These are phyloP conservation scores for Coemansia umbellata DNA, from an alignment of 192 early-diverging fungal genomes.

Conservation along the genomic window DNA sequence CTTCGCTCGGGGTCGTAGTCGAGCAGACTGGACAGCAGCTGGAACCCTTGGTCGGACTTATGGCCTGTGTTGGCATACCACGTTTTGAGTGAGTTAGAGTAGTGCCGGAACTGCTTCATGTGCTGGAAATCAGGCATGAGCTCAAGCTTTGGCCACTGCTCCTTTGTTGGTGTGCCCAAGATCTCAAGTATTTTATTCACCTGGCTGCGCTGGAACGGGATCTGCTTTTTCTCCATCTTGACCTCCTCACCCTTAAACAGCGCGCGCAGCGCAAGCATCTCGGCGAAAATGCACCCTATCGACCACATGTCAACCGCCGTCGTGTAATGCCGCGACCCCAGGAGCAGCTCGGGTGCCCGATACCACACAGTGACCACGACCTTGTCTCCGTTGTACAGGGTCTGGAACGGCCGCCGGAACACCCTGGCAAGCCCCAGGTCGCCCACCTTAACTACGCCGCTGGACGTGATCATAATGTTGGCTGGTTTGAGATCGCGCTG, in stretches of 20 bases:
- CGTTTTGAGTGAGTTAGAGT: slow-evolving; percentile 42
- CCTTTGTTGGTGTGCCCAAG: slow-evolving; percentile 81
- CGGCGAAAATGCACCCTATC: slow-evolving; percentile 92
- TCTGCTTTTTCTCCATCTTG: slow-evolving; percentile 78
- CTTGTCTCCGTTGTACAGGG: slow-evolving; percentile 79
- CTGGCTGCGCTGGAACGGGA: slow-evolving; percentile 84
- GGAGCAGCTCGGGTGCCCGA: slow-evolving; percentile 85
- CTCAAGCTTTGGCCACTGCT: slow-evolving; percentile 71
- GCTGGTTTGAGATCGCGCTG: slow-evolving; percentile 94
- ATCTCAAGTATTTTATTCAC: slow-evolving; percentile 79
- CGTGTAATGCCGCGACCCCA: slow-evolving; percentile 86
- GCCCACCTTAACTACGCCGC: slow-evolving; percentile 90
- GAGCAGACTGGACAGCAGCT: slow-evolving; percentile 69
- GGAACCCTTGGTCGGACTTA: slow-evolving; percentile 59
- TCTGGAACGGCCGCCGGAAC: slow-evolving; percentile 68
- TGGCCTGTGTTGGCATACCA: slow-evolving; percentile 40
- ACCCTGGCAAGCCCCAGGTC: slow-evolving; percentile 89
- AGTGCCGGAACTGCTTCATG: slow-evolving; percentile 59
- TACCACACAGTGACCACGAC: slow-evolving; percentile 98
- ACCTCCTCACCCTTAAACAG: slow-evolving; percentile 91
- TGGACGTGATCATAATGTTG: slow-evolving; percentile 84
- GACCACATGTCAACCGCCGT: slow-evolving; percentile 75
- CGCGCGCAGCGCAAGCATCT: slow-evolving; percentile 76
- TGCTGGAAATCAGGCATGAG: slow-evolving; percentile 67
- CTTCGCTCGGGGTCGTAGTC: slow-evolving; percentile 78